Conservation (phyloP, 192 early-diverging fungal genomes). For the Haplosporangium gracile region DNA sequence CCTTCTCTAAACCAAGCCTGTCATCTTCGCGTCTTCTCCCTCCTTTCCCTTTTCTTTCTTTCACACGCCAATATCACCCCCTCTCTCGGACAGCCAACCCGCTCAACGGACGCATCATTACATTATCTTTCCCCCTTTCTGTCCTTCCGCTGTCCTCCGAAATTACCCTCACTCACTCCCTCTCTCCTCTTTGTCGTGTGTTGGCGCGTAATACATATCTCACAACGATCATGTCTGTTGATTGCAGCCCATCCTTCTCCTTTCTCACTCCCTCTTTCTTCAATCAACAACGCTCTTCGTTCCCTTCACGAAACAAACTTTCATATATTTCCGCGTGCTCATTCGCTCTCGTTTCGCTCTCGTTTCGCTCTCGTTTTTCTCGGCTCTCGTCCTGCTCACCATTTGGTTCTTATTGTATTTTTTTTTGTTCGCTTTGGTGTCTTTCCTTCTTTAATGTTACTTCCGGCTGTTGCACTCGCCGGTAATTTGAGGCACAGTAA, state of each 20-base stretch:
- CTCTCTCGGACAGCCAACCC: not conserved
- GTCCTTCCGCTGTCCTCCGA: not conserved
- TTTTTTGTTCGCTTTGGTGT: not conserved
- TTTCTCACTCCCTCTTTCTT: not conserved
- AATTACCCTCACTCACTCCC: not conserved
- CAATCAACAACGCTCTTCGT: not conserved
- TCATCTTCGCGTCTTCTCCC: no score
- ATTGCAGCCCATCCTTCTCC: not conserved
- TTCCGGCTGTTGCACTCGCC: not conserved
- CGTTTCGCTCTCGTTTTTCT: conserved; percentile 1
- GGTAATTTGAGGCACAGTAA: not conserved
- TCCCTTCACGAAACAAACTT: conserved; percentile 7
- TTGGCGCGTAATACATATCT: not conserved
- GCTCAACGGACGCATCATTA: not conserved
- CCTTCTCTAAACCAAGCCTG: no score
- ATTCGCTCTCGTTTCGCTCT: conserved; percentile 3
- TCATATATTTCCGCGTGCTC: conserved; percentile 10
- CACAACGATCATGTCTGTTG: not conserved
- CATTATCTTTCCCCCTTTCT: no score
- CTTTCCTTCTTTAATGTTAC: not conserved
- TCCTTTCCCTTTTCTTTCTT: not conserved
- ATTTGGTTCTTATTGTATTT: not conserved
- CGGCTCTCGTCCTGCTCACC: conserved; percentile 3
- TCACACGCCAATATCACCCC: not conserved
- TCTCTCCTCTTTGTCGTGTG: not conserved